A percentile compares a stretch with the other conserved stretches of the same genome.
Conservation (phyloP, 768 basidiomycete species). For the Mrakia gelida region DNA sequence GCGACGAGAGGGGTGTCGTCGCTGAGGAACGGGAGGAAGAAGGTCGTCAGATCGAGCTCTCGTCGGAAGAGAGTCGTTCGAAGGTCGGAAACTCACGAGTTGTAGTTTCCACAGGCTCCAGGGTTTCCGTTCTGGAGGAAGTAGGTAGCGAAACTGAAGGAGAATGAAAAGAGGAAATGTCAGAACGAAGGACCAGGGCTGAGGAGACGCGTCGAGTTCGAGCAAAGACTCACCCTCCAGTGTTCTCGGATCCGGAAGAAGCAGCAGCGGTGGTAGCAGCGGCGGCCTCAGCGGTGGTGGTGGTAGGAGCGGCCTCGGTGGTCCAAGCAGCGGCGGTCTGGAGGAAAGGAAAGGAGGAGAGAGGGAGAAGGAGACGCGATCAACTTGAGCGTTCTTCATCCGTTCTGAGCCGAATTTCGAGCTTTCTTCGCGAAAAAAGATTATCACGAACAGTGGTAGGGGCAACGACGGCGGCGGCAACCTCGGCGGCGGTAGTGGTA, state of each 20-base stretch:
- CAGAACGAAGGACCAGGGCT: background rate
- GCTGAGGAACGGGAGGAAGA: background rate
- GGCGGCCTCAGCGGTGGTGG: constrained; percentile 24
- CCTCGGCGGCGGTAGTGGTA: constrained; percentile 31
- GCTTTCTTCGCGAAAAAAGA: too few species aligned
- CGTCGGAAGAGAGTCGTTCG: too few species aligned
- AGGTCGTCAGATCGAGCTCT: background rate
- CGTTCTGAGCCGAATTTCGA: too few species aligned
- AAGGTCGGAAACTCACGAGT: constrained; percentile 38
- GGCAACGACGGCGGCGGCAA: background rate
- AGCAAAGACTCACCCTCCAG: constrained; percentile 34
- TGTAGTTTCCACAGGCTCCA: constrained; percentile 61
- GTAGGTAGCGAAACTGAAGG: constrained; percentile 48
- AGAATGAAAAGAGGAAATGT: background rate
- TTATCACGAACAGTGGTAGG: constrained; percentile 18
- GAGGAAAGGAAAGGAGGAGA: background rate
- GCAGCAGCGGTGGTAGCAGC: constrained; percentile 31
- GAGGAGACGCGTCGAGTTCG: background rate
- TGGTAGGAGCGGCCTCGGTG: constrained; percentile 32
- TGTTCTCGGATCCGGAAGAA: constrained; percentile 35
- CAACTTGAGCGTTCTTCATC: too few species aligned
- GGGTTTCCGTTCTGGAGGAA: constrained; percentile 44
- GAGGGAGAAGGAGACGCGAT: background rate
- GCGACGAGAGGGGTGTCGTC: constrained; percentile 53
- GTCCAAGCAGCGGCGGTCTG: constrained; percentile 33